Evolutionary conservation across 2,329 filamentous ascomycete genomes (phyloP).

Genomic region (Alternaria triticina): DNA sequence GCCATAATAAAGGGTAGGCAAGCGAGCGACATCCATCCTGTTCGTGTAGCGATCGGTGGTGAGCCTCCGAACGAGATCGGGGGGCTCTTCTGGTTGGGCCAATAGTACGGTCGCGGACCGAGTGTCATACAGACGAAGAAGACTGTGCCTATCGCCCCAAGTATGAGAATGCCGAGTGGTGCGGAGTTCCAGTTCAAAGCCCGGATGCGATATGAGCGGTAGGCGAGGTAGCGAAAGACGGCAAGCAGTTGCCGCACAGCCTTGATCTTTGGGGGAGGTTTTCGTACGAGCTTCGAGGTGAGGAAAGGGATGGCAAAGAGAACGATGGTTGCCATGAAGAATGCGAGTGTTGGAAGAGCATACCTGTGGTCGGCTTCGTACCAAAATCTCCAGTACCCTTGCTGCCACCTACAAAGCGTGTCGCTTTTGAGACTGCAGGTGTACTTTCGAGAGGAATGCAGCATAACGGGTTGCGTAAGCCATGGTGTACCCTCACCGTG

Average conservation of each 20-base stretch:
- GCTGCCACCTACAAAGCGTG: not conserved
- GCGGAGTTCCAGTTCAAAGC: constrained; percentile 35
- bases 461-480: not conserved
- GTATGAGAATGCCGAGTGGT: constrained; percentile 31
- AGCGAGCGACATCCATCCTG: constrained; percentile 39
- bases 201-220: constrained; percentile 34
- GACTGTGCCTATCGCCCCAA: constrained; percentile 27
- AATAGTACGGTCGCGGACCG: constrained; percentile 29
- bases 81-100: constrained; percentile 12
- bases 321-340: constrained; percentile 58
- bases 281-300: constrained; percentile 37
- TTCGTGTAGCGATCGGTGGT: constrained; percentile 37
- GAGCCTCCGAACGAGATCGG: constrained; percentile 23
- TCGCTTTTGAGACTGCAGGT: not conserved
- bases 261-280: constrained; percentile 9
- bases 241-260: constrained; percentile 19
- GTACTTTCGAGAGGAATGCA: not conserved
- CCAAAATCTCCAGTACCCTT: constrained; percentile 31
- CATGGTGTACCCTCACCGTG: not conserved
- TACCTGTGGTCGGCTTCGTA: constrained; percentile 63
- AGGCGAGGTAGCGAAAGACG: constrained; percentile 33
- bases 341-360: constrained; percentile 59
- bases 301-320: constrained; percentile 55
- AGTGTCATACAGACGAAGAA: constrained; percentile 41
- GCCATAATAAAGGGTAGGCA: constrained; percentile 43